phyloP scores from a whole-genome alignment of 148 eudicot genomes.

The Fagopyrum homotropicum region DNA sequence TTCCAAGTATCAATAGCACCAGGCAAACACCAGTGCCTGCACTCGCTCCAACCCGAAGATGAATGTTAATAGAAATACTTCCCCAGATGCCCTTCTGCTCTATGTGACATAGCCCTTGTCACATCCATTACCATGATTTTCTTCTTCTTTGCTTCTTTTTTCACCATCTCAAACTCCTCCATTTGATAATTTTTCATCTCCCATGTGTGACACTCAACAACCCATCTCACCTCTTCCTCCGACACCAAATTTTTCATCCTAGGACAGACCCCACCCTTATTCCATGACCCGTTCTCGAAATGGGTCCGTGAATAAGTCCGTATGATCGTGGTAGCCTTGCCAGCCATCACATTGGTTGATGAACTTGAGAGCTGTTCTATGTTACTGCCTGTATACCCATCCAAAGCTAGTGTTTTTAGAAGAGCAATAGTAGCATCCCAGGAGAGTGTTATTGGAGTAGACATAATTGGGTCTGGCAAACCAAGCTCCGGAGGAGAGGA shows the following conservation, averaged over 20 bases:
- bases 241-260: not conserved
- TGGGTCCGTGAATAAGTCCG: not conserved
- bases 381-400: slow-evolving; percentile 6
- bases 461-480: slow-evolving; percentile 6
- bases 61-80: slow-evolving; percentile 7
- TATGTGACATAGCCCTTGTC: slow-evolving; percentile 12
- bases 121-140: slow-evolving; percentile 13
- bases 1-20: slow-evolving; percentile 23
- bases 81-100: slow-evolving; percentile 24
- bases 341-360: slow-evolving; percentile 1
- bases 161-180: slow-evolving; percentile 12
- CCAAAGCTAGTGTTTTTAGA: not conserved
- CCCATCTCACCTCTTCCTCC: not conserved
- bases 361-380: not conserved
- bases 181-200: slow-evolving; percentile 3
- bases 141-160: slow-evolving; percentile 7
- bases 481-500: slow-evolving; percentile 5
- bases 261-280: not conserved
- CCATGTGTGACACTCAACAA: not conserved
- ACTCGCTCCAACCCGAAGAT: slow-evolving; percentile 17
- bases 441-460: slow-evolving; percentile 4
- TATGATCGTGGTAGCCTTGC: not conserved
- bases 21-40: slow-evolving; percentile 26
- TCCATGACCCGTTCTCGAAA: not conserved
- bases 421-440: slow-evolving; percentile 6